A percentile compares a stretch with the other conserved stretches of the same genome.
Evolutionary conservation across 225 moss, liverwort and hornwort species (phyloP).

Genomic region (Thuidium tamariscinum): DNA sequence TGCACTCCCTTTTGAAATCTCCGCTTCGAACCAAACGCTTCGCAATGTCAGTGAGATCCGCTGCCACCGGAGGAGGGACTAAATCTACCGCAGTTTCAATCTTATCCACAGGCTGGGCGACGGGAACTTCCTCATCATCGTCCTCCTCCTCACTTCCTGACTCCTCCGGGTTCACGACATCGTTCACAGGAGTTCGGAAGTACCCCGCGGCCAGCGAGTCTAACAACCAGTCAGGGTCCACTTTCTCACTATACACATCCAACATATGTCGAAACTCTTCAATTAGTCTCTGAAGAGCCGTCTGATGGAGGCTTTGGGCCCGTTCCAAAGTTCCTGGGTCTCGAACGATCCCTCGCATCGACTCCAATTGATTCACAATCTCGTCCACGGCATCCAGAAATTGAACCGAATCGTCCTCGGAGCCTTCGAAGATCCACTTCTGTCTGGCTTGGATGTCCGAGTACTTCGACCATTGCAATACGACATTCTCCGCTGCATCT

Average conservation of each 20-base stretch:
- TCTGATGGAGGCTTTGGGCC: constrained; percentile 53
- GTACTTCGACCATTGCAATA: constrained; percentile 68
- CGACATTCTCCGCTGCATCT: constrained; percentile 53
- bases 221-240: constrained; percentile 80
- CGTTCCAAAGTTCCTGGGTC: constrained; percentile 26
- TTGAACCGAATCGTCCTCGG: constrained; percentile 56
- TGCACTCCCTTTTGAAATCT: constrained; percentile 61
- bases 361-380: constrained; percentile 53
- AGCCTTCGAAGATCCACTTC: constrained; percentile 76
- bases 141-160: constrained; percentile 41
- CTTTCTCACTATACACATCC: constrained; percentile 54
- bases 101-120: constrained; percentile 68
- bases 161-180: constrained; percentile 35
- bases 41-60: constrained; percentile 62
- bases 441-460: constrained; percentile 29
- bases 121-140: constrained; percentile 52
- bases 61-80: constrained; percentile 57
- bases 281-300: constrained; percentile 56
- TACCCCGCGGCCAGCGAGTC: constrained; percentile 60
- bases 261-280: constrained; percentile 89
- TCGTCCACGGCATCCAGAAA: constrained; percentile 82
- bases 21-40: constrained; percentile 50
- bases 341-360: constrained; percentile 23
- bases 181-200: constrained; percentile 39
- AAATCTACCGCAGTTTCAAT: constrained; percentile 68